These are phyloP conservation scores for Cryptosporidium viatorum DNA, from an alignment of 169 alveolate genomes.

Conservation along the genomic window DNA sequence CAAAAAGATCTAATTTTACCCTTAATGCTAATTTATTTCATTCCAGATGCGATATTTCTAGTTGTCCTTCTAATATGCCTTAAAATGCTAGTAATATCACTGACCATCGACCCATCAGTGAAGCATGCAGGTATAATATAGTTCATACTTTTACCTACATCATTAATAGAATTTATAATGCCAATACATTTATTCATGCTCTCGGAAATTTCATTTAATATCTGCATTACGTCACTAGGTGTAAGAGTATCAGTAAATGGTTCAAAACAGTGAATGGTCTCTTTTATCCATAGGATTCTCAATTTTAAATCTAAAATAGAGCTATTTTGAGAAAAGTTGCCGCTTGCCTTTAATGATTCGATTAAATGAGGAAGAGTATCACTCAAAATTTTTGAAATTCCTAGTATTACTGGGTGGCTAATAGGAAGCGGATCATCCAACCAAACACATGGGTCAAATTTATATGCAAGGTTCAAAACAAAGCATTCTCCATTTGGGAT, in stretches of 20 bases:
- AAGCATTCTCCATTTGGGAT: conserved; percentile 33
- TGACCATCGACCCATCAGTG: conserved; percentile 6
- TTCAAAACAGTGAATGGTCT: conserved; percentile 61
- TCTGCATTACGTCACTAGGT: conserved; percentile 27
- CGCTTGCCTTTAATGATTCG: background rate
- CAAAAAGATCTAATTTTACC: background rate
- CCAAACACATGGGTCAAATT: conserved; percentile 60
- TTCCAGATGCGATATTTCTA: conserved; percentile 28
- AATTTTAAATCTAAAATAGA: conserved; percentile 14
- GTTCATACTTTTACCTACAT: background rate
- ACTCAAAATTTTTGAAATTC: conserved; percentile 21
- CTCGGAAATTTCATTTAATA: conserved; percentile 34
- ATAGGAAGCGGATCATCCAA: conserved; percentile 55
- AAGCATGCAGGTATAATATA: background rate
- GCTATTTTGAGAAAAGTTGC: background rate
- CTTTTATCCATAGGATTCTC: conserved; percentile 49
- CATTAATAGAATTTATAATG: background rate
- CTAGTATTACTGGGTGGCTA: conserved; percentile 43
- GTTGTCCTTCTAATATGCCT: conserved; percentile 46
- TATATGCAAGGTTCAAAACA: conserved; percentile 41
- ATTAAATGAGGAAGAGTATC: conserved; percentile 31
- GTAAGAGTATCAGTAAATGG: conserved; percentile 55
- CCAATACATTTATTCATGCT: background rate
- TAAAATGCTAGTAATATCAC: conserved; percentile 40
- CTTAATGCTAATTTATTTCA: background rate